Evolutionary conservation across 2,329 filamentous ascomycete genomes (phyloP), one percentile per base, ranked within the genome.

Genomic region (Fusarium illudens): DNA sequence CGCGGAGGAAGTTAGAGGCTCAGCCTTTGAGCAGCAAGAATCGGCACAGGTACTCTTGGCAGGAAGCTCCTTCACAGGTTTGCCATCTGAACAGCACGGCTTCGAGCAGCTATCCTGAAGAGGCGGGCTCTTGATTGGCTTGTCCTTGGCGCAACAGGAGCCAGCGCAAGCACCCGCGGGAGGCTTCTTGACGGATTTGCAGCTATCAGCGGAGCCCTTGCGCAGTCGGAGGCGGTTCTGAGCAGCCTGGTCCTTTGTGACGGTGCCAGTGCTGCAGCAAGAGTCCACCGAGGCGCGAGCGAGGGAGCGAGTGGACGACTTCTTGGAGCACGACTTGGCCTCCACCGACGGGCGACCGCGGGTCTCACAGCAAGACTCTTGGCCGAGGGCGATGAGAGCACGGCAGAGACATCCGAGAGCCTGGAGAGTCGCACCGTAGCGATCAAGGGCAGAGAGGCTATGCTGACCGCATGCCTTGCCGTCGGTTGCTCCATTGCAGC

Each of bases 401-500:
- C 84, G 81, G 60, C 85, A 87, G 63, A 87, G 83, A 71, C 85
- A 87, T 4, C 84, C 84, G 1, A 87, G 73, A 5, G 84, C 81
- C 44, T 81, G 73, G 2, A 87, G 79, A 13, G 70, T 82, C 3
- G 78, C 77, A 1, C 76, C 78, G 55, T 86, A 86, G 15, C 72
- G 77, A 22, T 79, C 73, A 27, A 75, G 78, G 3, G 78, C 73
- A 7, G 76, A 76, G 11, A 68, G 73, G 1, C 62, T 60, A 61
- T 85, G 83, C 6, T 76, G 48, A 25, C 61, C 64, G 67, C 83
- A 85, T 29, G 80, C 70, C 44, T 77, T 74, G 54, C 70, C 76
- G 60, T 63, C 68, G 12, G 32, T 42, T 20, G 29, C 50, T 13
- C 62, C 65, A 27, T 22, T 50, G 20, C 71, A 77, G 44, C 30